Conservation (phyloP, 2,329 filamentous ascomycete genomes). For the Parasarocladium wereldwijsianum region DNA sequence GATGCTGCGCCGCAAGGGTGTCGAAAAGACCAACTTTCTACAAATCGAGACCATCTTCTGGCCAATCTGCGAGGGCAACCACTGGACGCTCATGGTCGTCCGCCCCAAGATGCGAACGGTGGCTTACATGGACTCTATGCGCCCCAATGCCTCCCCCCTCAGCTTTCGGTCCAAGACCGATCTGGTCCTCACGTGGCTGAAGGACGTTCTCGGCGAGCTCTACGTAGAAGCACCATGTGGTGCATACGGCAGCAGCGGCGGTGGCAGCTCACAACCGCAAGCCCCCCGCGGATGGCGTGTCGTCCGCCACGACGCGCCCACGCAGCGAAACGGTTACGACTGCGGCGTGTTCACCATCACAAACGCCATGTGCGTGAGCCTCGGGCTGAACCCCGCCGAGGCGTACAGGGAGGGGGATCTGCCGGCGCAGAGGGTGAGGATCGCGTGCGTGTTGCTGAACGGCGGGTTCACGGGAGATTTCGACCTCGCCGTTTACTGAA, state of each 20-base stretch:
- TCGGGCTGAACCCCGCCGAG: constrained; percentile 36
- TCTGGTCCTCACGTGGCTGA: constrained; percentile 38
- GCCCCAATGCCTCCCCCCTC: constrained; percentile 19
- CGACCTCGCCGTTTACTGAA: constrained; percentile 24
- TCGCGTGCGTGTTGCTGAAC: constrained; percentile 52
- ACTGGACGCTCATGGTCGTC: constrained; percentile 62
- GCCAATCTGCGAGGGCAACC: constrained; percentile 47
- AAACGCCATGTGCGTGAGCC: constrained; percentile 50
- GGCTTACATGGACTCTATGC: constrained; percentile 56
- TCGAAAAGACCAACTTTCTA: constrained; percentile 46
- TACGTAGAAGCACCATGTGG: too few species aligned
- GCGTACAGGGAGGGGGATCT: constrained; percentile 39
- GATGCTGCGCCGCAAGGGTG: constrained; percentile 40
- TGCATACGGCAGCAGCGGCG: too few species aligned
- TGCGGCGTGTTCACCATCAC: constrained; percentile 67
- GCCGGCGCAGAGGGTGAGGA: constrained; percentile 41
- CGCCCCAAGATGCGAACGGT: constrained; percentile 44
- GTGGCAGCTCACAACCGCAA: too few species aligned
- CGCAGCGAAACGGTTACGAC: constrained; percentile 54
- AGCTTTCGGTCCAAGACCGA: constrained; percentile 18
- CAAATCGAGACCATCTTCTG: constrained; percentile 53
- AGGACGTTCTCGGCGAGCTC: constrained; percentile 34
- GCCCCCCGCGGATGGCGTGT: constrained; percentile 44
- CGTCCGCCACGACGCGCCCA: constrained; percentile 31
- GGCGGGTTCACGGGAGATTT: constrained; percentile 51